Evolutionary conservation across 2,329 filamentous ascomycete species (phyloP), one percentile per base, ranked within the genome.

Genomic region (Nectriaceae sp.): DNA sequence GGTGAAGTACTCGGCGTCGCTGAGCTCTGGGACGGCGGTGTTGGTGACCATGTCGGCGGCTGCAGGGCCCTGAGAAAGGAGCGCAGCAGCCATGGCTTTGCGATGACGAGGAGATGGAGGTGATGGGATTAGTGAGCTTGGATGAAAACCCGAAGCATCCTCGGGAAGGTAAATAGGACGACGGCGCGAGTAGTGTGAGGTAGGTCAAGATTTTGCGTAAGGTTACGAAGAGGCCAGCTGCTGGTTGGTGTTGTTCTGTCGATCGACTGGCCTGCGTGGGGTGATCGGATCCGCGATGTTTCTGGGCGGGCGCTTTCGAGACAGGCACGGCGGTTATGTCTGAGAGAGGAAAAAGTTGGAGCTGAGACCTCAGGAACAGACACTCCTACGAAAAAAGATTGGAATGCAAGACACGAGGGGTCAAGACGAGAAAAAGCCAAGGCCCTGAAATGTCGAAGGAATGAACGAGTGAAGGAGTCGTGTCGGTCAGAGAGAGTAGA

Each of bases 1-100:
- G 45, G 60, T 55, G 42, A 66, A 55, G 50, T 75, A 78, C 22
- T 66, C 66, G 44, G 57, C 59, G 37, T 76, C 70, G 59, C 62
- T 63, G 38, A 75, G 65, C 50, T 77, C 73, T 46, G 70, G 65
- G n/a, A 65, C 47, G 47, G 50, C 53, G 46, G 53, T 49, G 47
- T 31, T 35, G 47, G 44, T 36, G 46, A 18, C 37, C 37, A 21
- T 21, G 20, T 39, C 19, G 37, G 6, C 24, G 24, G 24, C 24
- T n/a, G n/a, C n/a, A n/a, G n/a, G n/a, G n/a, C n/a, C n/a, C n/a
- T n/a, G n/a, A n/a, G n/a, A n/a, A n/a, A n/a, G n/a, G n/a, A n/a
- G n/a, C n/a, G n/a, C n/a, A 13, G 24, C 24, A 6, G 24, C 13
- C 24, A 29, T 29, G 24, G 24, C 24, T 29, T n/a, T 29, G 24